phyloP scores from a whole-genome alignment of 2,329 filamentous ascomycete genomes.

The Simplicillium sp. region DNA sequence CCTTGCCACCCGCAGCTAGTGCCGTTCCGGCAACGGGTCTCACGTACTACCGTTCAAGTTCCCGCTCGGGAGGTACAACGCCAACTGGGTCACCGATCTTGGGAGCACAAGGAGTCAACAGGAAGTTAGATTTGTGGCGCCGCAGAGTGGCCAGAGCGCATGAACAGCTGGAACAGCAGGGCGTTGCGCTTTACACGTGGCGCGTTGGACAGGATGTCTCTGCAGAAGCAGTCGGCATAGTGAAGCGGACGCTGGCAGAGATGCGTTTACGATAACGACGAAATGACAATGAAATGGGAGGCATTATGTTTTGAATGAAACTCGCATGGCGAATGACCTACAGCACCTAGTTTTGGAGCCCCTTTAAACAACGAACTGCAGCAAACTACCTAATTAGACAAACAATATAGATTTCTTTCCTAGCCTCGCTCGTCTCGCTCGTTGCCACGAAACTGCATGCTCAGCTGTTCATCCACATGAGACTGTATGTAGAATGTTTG shows the following conservation, averaged over 20 bases:
- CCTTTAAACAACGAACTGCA: too few relatives aligned
- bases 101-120: constrained; percentile 38
- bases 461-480: too few relatives aligned
- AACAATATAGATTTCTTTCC: not conserved
- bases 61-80: constrained; percentile 20
- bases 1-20: constrained; percentile 22
- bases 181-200: constrained; percentile 66
- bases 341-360: too few relatives aligned
- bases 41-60: constrained; percentile 15
- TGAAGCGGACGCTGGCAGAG: constrained; percentile 42
- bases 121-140: constrained; percentile 65
- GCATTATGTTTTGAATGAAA: not conserved
- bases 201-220: constrained; percentile 61
- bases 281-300: constrained; percentile 1
- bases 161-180: constrained; percentile 49
- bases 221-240: constrained; percentile 54
- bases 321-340: not conserved
- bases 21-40: constrained; percentile 10
- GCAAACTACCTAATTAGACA: not conserved
- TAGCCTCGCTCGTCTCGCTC: too few relatives aligned
- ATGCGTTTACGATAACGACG: constrained; percentile 19
- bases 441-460: too few relatives aligned
- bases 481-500: too few relatives aligned
- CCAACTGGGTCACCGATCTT: constrained; percentile 24
- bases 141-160: constrained; percentile 58